Evolutionary conservation across 129 eudicot species (phyloP).

Genomic region (Logfia minima): DNA sequence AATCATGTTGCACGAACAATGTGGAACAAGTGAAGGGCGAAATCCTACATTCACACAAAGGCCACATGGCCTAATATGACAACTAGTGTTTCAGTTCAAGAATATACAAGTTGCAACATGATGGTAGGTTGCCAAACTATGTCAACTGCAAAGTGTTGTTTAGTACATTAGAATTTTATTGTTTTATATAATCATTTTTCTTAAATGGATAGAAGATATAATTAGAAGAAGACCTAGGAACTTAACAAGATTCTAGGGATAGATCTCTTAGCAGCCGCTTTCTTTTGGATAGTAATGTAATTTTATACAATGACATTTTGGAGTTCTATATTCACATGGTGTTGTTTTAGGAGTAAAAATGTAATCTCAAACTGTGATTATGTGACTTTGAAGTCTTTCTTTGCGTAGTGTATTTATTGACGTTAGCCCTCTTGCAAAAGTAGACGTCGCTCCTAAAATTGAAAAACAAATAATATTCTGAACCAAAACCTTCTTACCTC

Average conservation of each 20-base stretch:
- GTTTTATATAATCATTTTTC: not conserved
- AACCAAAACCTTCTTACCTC: too few relatives aligned
- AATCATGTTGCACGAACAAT: not conserved
- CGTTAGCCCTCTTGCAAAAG: too few relatives aligned
- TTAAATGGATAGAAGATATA: not conserved
- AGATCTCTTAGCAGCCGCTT: not conserved
- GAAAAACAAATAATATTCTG: not conserved
- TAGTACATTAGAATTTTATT: not conserved
- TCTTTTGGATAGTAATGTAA: not conserved
- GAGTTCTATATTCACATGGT: not conserved
- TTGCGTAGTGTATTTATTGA: not conserved
- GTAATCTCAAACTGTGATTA: not conserved
- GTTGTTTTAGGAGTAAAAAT: not conserved
- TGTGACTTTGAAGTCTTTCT: not conserved
- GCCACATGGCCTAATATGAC: not conserved
- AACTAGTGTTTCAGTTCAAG: not conserved
- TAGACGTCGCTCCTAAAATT: too few relatives aligned
- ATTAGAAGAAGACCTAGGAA: not conserved
- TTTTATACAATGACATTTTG: not conserved
- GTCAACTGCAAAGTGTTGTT: not conserved
- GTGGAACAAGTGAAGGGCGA: constrained; percentile 10
- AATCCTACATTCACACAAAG: not conserved
- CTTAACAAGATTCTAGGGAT: not conserved
- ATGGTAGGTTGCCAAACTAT: not conserved
- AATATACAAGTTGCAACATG: constrained; percentile 5